These are phyloP conservation scores for Trichophyton equinum DNA, from an alignment of 2,329 filamentous ascomycete species.

Conservation along the genomic window DNA sequence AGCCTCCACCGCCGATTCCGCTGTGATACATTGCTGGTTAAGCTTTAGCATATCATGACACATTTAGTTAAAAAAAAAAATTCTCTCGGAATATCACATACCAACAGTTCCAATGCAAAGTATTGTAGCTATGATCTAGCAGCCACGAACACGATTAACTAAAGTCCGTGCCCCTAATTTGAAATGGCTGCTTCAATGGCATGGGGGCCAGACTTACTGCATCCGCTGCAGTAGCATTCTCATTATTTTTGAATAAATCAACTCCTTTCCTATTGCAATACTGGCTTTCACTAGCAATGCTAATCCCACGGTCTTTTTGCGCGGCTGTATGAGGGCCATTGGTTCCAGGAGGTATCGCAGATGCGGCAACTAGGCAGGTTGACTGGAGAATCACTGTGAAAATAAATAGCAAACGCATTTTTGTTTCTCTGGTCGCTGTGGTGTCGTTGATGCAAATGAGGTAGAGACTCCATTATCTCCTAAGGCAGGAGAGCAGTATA, in stretches of 20 bases:
- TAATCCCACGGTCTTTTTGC: neutral
- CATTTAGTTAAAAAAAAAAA: neutral
- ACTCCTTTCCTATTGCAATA: constrained; percentile 59
- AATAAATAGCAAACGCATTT: neutral
- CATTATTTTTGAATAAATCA: constrained; percentile 41
- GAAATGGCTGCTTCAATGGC: neutral
- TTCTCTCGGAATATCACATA: constrained; percentile 16
- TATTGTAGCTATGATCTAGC: constrained; percentile 53
- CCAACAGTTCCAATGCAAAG: constrained; percentile 63
- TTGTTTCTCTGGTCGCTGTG: neutral
- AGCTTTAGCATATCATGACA: neutral
- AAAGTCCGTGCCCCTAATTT: neutral
- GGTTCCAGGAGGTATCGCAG: neutral
- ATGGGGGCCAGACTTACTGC: constrained; percentile 34
- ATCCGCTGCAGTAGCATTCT: constrained; percentile 60
- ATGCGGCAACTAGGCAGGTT: neutral
- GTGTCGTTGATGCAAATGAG: neutral
- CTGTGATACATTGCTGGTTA: constrained; percentile 55
- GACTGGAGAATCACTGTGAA: neutral
- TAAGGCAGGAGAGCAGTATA: neutral
- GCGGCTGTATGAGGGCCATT: neutral
- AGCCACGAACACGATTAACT: neutral
- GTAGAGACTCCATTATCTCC: neutral
- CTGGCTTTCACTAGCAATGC: constrained; percentile 48
- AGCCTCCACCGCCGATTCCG: constrained; percentile 82